phyloP scores from a whole-genome alignment of 1,284 basidiomycete genomes.

The Ustilago cynodontis region DNA sequence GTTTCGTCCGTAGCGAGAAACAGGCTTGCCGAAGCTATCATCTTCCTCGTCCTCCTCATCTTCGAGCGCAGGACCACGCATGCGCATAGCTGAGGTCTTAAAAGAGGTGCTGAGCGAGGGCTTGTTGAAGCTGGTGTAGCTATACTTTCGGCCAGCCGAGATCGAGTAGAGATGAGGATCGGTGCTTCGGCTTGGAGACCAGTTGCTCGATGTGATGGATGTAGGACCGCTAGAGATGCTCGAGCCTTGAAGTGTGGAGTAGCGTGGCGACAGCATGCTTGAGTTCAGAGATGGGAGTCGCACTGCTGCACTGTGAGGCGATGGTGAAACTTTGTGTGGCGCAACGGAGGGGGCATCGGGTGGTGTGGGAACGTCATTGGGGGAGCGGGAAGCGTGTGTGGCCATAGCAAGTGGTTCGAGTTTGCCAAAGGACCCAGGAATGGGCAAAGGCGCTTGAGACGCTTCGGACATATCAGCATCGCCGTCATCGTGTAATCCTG shows the following conservation, averaged over 20 bases:
- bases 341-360: conserved; percentile 55
- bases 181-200: conserved; percentile 52
- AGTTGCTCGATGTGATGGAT: conserved; percentile 51
- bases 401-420: conserved; percentile 24
- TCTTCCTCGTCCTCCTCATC: conserved; percentile 56
- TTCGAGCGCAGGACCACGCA: conserved; percentile 42
- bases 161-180: conserved; percentile 57
- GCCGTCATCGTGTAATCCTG: conserved; percentile 31
- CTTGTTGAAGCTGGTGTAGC: conserved; percentile 49
- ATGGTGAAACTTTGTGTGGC: conserved; percentile 33
- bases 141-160: conserved; percentile 52
- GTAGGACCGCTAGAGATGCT: conserved; percentile 55
- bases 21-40: conserved; percentile 52
- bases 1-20: conserved; percentile 21
- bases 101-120: conserved; percentile 63
- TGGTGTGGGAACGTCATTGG: conserved; percentile 63
- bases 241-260: conserved; percentile 46
- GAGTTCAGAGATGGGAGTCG: conserved; percentile 48
- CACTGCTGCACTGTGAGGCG: conserved; percentile 28
- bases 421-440: conserved; percentile 42
- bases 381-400: conserved; percentile 55
- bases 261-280: conserved; percentile 50
- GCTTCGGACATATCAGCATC: conserved; percentile 59
- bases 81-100: conserved; percentile 62
- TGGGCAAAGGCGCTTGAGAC: conserved; percentile 49